Evolutionary conservation across 495 filamentous ascomycete genomes (phyloP).

Genomic region (Aspergillus hancockii): DNA sequence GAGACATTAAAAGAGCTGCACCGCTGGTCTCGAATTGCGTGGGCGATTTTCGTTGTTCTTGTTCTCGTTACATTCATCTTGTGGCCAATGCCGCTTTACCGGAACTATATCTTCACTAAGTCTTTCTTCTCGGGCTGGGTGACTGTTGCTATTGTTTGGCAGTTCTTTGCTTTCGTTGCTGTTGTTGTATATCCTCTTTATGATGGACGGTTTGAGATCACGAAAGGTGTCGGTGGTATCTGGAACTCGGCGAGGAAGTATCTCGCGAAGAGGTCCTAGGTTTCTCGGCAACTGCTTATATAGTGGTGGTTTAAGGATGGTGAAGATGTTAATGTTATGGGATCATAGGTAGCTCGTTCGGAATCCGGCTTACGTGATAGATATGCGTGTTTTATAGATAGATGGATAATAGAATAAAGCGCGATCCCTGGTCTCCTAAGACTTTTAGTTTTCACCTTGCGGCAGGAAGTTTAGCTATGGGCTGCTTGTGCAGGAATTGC

Average conservation of each 20-base stretch:
- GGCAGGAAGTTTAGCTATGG: no score
- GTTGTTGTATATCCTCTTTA: slow-evolving; percentile 49
- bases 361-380: no score
- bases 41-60: slow-evolving; percentile 39
- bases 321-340: no score
- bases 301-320: no score
- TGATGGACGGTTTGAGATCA: slow-evolving; percentile 38
- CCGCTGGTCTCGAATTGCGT: slow-evolving; percentile 41
- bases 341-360: no score
- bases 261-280: background rate
- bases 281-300: background rate
- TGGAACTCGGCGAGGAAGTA: background rate
- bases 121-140: slow-evolving; percentile 49
- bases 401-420: no score
- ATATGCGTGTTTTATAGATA: no score
- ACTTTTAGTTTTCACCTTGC: no score
- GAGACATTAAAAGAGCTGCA: slow-evolving; percentile 33
- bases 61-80: slow-evolving; percentile 41
- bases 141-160: slow-evolving; percentile 48
- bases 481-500: no score
- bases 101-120: slow-evolving; percentile 46
- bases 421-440: no score
- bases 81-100: slow-evolving; percentile 47
- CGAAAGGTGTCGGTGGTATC: background rate
- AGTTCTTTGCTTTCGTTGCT: slow-evolving; percentile 42